Evolutionary conservation across 2,329 filamentous ascomycete genomes (phyloP), one percentile per base, ranked within the genome.

Genomic region (Sporothrix brunneoviolacea): DNA sequence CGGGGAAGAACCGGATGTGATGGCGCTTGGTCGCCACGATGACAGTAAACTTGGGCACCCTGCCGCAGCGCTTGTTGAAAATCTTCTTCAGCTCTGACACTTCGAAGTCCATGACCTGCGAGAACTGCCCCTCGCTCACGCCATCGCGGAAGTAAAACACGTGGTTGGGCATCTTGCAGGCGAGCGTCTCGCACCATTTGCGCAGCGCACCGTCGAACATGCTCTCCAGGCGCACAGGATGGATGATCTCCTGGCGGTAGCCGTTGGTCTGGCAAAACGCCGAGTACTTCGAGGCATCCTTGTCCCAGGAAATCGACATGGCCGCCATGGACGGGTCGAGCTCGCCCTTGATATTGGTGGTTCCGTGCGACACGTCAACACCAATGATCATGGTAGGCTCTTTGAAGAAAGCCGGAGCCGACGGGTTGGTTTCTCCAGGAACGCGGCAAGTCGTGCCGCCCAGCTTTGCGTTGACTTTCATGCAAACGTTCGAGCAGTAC

Each of bases 381-480:
- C 91, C 93, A 53, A 98, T 84, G 42, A 96, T 82, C 76, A 95
- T 85, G 0, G 89, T 93, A 0, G 82, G 77, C 0, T 61, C 63
- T 2, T 63, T 62, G 58, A 76, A 77, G 54, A 72, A 74, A 3
- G 64, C 60, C 8, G 50, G 51, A 1, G 37, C 39, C 0, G 48
- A 27, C 6, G 50, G 33, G 22, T 50, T 66, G 61, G 19, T 67
- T 61, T 60, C 66, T 46, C 55, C 63, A 33, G 61, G 54, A 8
- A 70, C 63, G 39, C 65, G 73, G 47, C 71, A 83, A 1, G 89
- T 96, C 0, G 80, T 77, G 6, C 93, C 93, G 13, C 93, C 93
- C 3, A 98, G 77, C 71, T 98, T 98, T 4, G 88, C 86, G 60
- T 98, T 97, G 57, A 98, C 82, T 71, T 98, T 98, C 88, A 98